These are phyloP conservation scores for Neocatenulostroma microsporum DNA, from an alignment of 2,329 filamentous ascomycete species.

Conservation along the genomic window DNA sequence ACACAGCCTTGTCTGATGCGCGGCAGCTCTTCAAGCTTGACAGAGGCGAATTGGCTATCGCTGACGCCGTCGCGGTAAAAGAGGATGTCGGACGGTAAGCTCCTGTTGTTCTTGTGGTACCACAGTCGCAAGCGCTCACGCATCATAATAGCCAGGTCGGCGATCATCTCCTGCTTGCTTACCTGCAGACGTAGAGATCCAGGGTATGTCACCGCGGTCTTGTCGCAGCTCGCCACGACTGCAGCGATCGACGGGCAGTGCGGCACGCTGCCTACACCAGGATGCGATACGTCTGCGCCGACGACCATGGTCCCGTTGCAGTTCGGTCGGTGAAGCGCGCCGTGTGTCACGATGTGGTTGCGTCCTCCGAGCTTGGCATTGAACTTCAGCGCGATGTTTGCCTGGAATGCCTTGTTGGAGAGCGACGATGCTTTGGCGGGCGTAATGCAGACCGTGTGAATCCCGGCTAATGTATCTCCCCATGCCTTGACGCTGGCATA, in stretches of 20 bases:
- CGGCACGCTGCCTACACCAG: too few relatives aligned
- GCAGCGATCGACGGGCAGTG: conserved; percentile 1
- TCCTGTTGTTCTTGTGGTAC: too few relatives aligned
- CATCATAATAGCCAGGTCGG: background rate
- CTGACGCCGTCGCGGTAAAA: conserved; percentile 31
- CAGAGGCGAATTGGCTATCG: conserved; percentile 30
- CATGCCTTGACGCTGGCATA: conserved; percentile 5
- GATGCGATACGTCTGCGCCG: conserved; percentile 1
- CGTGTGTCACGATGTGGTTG: too few relatives aligned
- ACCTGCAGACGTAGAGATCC: conserved; percentile 1
- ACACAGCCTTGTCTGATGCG: too few relatives aligned
- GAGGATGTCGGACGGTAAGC: conserved; percentile 13
- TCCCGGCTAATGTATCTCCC: conserved; percentile 1
- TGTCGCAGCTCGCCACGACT: background rate
- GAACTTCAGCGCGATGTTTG: conserved; percentile 6
- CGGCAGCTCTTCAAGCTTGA: too few relatives aligned
- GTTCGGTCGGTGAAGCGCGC: too few relatives aligned
- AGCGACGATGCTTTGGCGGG: background rate
- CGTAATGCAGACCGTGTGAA: conserved; percentile 6
- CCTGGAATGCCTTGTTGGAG: too few relatives aligned
- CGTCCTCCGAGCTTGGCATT: conserved; percentile 2
- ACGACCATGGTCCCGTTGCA: background rate
- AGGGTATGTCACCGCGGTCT: background rate
- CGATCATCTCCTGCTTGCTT: background rate
- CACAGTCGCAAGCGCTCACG: too few relatives aligned